phyloP scores from a whole-genome alignment of 345 rosid genomes.

The Geranium brycei region DNA sequence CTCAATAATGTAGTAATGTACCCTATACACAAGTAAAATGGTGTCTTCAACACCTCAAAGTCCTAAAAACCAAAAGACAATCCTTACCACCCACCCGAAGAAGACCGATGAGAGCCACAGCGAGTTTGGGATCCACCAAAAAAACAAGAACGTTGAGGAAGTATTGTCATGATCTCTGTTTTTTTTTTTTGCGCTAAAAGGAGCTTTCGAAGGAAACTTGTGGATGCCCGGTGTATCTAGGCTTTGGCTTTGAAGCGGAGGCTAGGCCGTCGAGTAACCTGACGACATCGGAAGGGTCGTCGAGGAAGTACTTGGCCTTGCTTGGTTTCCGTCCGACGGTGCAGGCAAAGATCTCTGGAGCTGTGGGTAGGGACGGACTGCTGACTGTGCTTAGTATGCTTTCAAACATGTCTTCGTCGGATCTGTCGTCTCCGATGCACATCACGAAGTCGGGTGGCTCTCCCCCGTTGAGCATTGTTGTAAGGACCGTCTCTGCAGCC shows the following conservation, averaged over 20 bases:
- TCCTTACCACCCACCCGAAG: too few relatives aligned
- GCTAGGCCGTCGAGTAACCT: slow-evolving; percentile 31
- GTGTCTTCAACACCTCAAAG: too few relatives aligned
- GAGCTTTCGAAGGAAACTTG: slow-evolving; percentile 19
- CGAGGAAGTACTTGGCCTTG: slow-evolving; percentile 49
- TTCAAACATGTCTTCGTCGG: slow-evolving; percentile 60
- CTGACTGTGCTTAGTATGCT: slow-evolving; percentile 24
- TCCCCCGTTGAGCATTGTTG: slow-evolving; percentile 22
- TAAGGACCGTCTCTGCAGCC: slow-evolving; percentile 35
- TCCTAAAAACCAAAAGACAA: too few relatives aligned
- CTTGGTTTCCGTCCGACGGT: slow-evolving; percentile 58
- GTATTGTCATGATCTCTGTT: not conserved
- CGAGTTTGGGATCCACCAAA: too few relatives aligned
- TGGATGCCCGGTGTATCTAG: slow-evolving; percentile 10
- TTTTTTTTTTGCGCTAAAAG: slow-evolving; percentile 4
- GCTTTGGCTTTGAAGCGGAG: slow-evolving; percentile 14
- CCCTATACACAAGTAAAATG: too few relatives aligned
- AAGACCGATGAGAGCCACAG: too few relatives aligned
- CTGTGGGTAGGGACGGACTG: slow-evolving; percentile 13
- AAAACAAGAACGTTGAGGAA: too few relatives aligned
- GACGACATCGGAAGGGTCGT: slow-evolving; percentile 30
- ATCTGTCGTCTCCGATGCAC: slow-evolving; percentile 58
- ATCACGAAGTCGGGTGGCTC: slow-evolving; percentile 33
- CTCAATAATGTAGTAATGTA: too few relatives aligned
- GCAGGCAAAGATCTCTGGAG: slow-evolving; percentile 43